Base-by-base conservation (phyloP, 306 rosid genomes). In the Pyrus bretschneideri region DNA sequence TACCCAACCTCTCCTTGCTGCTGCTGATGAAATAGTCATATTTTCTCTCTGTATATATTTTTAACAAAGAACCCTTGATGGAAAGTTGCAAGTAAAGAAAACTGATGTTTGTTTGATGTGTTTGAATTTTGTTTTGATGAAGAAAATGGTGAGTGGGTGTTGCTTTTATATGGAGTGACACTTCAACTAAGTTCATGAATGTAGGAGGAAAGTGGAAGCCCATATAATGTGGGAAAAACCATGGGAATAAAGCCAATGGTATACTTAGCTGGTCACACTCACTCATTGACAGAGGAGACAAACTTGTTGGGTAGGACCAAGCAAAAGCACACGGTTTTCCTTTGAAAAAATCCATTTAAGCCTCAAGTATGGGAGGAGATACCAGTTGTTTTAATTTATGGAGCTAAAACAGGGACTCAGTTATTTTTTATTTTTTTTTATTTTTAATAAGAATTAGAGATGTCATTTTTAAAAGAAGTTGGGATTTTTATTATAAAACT, bases 1-100 rank as follows among this genome's bases (percentile, higher is more conserved):
- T 13, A 80, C 33, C 84, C 81, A 76, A 46, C 60, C 68, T 23
- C 67, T 63, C 46, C 67, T 59, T 58, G 76, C 66, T 27, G 66
- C 13, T 11, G 33, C 23, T 5, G 7, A 25, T 60, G 69, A 73
- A 60, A 61, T 21, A 57, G 76, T 66, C 86, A 79, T 83, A 1
- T 74, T 82, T 40, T 25, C 13, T 38, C 5, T 38, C 9, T 25
- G 10, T 63, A 19, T 58, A 58, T 21, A 58, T 9, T 58, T 4
- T 22, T 4, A 58, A 58, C 5, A 58, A 3, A 19, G 5, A 10
- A 46, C 5, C 4, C 65, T 60, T 60, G 65, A 60, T 12, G 65
- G 65, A 23, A 60, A 60, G 14, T 46, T 46, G 54, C 18, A 46
- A 46, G 54, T 4, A 5, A 46, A 29, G 30, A 62, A 62, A 62